Evolutionary conservation across 306 rosid genomes (phyloP).

Genomic region (Oemleria cerasiformis): DNA sequence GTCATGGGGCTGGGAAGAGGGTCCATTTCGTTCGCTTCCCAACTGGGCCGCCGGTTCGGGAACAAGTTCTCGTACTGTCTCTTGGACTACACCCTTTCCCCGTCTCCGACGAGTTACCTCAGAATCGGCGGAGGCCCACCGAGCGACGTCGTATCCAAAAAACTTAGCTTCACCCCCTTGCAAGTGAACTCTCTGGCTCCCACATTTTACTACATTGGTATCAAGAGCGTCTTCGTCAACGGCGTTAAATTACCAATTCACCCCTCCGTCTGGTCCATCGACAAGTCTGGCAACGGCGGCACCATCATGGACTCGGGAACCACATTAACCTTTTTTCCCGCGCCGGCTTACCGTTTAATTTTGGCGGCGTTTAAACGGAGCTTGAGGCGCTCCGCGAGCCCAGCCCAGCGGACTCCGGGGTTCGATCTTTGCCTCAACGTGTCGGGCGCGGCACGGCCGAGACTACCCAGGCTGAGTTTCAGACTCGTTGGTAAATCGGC

Average conservation of each 20-base stretch:
- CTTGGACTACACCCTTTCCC: conserved; percentile 65
- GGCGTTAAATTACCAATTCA: conserved; percentile 40
- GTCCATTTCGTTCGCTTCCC: conserved; percentile 62
- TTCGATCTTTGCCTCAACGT: conserved; percentile 72
- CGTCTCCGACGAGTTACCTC: conserved; percentile 68
- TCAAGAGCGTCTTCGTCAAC: conserved; percentile 38
- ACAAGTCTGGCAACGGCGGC: conserved; percentile 61
- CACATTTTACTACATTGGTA: conserved; percentile 58
- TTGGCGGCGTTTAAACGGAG: conserved; percentile 41
- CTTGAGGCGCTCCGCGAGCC: conserved; percentile 20
- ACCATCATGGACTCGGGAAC: conserved; percentile 80
- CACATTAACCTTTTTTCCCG: conserved; percentile 46
- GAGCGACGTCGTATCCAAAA: conserved; percentile 25
- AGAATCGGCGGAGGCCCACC: conserved; percentile 50
- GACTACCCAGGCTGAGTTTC: conserved; percentile 54
- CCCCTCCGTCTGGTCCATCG: conserved; percentile 53
- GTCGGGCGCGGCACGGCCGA: conserved; percentile 31
- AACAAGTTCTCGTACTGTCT: conserved; percentile 73
- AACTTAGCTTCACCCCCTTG: conserved; percentile 50
- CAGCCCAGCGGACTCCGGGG: conserved; percentile 21
- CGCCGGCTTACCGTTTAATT: conserved; percentile 49
- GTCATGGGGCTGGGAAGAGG: conserved; percentile 81
- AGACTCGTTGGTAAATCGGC: conserved; percentile 36
- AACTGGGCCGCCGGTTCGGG: conserved; percentile 56
- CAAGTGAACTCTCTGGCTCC: conserved; percentile 49